These are phyloP conservation scores for Calocera cornea DNA, from an alignment of 768 basidiomycete species.

Conservation along the genomic window DNA sequence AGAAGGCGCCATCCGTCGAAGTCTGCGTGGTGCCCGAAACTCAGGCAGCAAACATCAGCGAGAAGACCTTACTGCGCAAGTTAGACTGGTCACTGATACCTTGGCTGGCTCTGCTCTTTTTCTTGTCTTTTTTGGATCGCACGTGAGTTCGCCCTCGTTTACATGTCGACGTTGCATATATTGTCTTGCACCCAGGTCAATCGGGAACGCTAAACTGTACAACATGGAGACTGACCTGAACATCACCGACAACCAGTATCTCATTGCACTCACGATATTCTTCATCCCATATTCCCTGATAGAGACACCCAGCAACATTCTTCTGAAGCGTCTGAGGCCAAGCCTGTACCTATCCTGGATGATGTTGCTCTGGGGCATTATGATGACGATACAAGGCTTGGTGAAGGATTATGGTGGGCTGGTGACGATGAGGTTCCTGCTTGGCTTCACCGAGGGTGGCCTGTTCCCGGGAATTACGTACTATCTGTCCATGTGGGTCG, in stretches of 20 bases:
- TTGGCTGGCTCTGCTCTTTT: background rate
- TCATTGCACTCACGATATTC: background rate
- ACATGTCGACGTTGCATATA: background rate
- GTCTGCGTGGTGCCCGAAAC: background rate
- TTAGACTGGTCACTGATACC: background rate
- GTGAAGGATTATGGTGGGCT: conserved; percentile 56
- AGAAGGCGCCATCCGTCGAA: background rate
- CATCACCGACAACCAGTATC: background rate
- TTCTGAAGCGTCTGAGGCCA: conserved; percentile 58
- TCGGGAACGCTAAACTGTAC: background rate
- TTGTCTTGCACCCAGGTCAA: background rate
- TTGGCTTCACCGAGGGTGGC: conserved; percentile 61
- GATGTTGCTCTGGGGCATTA: conserved; percentile 62
- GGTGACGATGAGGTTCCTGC: conserved; percentile 40
- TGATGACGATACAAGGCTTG: conserved; percentile 65
- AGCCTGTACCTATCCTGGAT: conserved; percentile 62
- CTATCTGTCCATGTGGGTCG: background rate
- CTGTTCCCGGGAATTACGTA: conserved; percentile 33
- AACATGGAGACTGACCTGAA: background rate
- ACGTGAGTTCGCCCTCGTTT: background rate
- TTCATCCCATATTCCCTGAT: conserved; percentile 8
- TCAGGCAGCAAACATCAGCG: background rate
- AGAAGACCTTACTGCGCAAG: background rate
- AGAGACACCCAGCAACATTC: conserved; percentile 59
- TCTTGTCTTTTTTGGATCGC: background rate